Conservation (phyloP, 1,284 basidiomycete species). For the Athelia sp. region DNA sequence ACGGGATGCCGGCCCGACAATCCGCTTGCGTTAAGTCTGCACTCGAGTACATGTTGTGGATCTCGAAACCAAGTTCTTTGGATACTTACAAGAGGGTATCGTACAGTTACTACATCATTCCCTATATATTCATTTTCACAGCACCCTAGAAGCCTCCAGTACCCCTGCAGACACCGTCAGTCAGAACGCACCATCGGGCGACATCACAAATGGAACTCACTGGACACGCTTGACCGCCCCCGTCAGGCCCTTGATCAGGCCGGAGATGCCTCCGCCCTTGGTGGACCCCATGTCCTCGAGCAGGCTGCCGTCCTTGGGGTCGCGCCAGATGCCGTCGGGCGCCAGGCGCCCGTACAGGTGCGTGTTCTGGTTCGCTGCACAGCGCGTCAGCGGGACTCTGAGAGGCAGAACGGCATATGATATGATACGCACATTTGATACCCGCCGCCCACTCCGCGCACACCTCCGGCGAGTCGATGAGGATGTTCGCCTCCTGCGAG, state of each 20-base stretch:
- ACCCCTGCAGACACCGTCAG: neutral
- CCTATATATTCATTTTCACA: neutral
- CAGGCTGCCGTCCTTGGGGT: slow-evolving; percentile 39
- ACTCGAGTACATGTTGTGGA: too few relatives aligned
- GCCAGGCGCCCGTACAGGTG: slow-evolving; percentile 58
- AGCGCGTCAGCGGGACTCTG: neutral
- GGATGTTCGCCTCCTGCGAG: slow-evolving; percentile 73
- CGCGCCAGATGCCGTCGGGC: slow-evolving; percentile 66
- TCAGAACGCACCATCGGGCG: neutral
- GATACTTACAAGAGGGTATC: too few relatives aligned
- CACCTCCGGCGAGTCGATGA: slow-evolving; percentile 62
- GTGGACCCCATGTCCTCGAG: slow-evolving; percentile 22
- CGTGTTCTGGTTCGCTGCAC: slow-evolving; percentile 61
- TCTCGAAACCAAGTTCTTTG: too few relatives aligned
- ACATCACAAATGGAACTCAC: neutral
- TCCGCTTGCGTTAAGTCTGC: too few relatives aligned
- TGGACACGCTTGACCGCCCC: slow-evolving; percentile 22
- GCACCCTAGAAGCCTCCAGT: neutral
- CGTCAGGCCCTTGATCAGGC: slow-evolving; percentile 21
- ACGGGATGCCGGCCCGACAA: too few relatives aligned
- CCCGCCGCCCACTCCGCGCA: slow-evolving; percentile 63
- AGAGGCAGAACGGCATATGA: neutral
- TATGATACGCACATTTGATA: slow-evolving; percentile 32
- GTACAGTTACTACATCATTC: neutral
- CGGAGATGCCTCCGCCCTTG: slow-evolving; percentile 21